Conservation (phyloP, 164 flowering plant species). For the Nymphaea thermarum region DNA sequence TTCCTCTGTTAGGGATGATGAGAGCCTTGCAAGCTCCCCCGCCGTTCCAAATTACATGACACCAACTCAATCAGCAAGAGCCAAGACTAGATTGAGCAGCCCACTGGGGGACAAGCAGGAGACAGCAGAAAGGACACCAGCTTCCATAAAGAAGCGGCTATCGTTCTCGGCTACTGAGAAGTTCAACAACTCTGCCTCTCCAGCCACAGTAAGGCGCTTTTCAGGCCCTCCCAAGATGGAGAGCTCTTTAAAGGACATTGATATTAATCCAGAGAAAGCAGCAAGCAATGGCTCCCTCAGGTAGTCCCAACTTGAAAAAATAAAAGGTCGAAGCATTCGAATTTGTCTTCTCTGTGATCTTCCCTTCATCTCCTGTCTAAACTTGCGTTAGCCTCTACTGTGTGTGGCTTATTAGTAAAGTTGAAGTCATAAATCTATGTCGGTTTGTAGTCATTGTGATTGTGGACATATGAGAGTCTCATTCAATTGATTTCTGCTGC, state of each 20-base stretch:
- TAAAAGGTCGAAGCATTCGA: too few species aligned
- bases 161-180: constrained; percentile 17
- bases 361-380: too few species aligned
- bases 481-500: too few species aligned
- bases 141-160: constrained; percentile 45
- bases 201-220: constrained; percentile 41
- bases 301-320: background rate
- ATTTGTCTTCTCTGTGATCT: too few species aligned
- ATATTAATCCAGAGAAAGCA: constrained; percentile 1
- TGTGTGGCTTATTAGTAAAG: too few species aligned
- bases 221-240: constrained; percentile 53
- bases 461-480: too few species aligned
- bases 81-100: constrained; percentile 35
- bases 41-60: constrained; percentile 73
- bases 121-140: constrained; percentile 29
- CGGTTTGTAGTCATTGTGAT: too few species aligned
- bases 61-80: constrained; percentile 64
- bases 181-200: constrained; percentile 17
- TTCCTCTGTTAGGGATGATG: constrained; percentile 32
- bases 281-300: constrained; percentile 25
- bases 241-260: constrained; percentile 17
- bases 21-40: constrained; percentile 52
- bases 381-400: too few species aligned
- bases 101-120: constrained; percentile 35
- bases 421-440: too few species aligned